Percentiles rank a stretch among this genome's conserved stretches.
These are phyloP conservation scores for Pichia sp. DNA, from an alignment of 1,139 yeast species.

Conservation along the genomic window DNA sequence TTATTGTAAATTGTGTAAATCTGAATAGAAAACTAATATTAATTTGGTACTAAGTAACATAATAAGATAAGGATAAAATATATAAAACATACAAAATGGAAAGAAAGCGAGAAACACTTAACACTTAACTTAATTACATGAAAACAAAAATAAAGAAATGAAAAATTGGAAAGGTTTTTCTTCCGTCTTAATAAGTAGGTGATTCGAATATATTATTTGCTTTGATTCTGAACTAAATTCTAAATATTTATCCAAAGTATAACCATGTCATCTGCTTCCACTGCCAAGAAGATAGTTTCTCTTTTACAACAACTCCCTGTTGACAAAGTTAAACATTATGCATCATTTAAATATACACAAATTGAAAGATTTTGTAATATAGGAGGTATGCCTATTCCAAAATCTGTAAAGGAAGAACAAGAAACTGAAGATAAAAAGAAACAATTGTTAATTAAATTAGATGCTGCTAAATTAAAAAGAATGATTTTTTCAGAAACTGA, in stretches of 20 bases:
- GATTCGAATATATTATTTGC: neutral
- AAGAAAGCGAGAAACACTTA: too few relatives aligned
- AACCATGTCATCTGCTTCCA: slow-evolving; percentile 18
- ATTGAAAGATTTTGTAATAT: slow-evolving; percentile 47
- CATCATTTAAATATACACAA: slow-evolving; percentile 63
- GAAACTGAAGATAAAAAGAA: slow-evolving; percentile 26
- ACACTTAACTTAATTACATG: too few relatives aligned
- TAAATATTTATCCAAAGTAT: neutral
- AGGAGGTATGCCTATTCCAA: slow-evolving; percentile 35
- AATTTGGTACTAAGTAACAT: too few relatives aligned
- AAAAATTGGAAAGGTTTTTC: neutral
- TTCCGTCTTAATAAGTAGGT: neutral
- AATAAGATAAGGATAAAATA: too few relatives aligned
- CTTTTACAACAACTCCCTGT: slow-evolving; percentile 46
- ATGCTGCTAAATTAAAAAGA: slow-evolving; percentile 26
- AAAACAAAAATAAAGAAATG: neutral
- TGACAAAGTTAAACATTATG: slow-evolving; percentile 59
- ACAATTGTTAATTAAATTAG: slow-evolving; percentile 24
- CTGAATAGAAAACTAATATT: too few relatives aligned
- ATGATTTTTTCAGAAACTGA: slow-evolving; percentile 30
- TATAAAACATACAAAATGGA: too few relatives aligned
- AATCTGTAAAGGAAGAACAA: slow-evolving; percentile 27
- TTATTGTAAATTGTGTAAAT: too few relatives aligned
- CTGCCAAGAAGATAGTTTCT: slow-evolving; percentile 34
- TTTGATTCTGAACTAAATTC: too few relatives aligned